Base-by-base conservation (phyloP, 441 rosid genomes). In the Corymbia calophylla region DNA sequence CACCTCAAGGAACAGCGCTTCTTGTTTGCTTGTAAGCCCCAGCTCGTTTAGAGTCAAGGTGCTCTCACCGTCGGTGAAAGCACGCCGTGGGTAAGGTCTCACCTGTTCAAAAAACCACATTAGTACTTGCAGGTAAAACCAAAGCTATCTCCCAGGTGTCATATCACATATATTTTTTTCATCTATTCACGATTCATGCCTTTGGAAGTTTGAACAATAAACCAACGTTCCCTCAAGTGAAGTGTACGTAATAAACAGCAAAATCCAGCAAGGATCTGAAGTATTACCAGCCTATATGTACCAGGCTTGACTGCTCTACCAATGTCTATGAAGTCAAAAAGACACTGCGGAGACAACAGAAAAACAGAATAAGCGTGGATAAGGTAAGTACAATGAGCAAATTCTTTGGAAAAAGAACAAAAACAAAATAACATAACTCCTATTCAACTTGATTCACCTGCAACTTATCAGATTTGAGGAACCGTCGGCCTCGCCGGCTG, bases 51-150 rank as follows among this genome's bases (percentile, higher is more conserved):
- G 92, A 6, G 98, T 93, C 88, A 94, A 89, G 54, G 89, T 90
- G 86, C 95, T 91, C 91, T 98, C 99, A 55, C 94, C 98, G 51
- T 94, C 96, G 11, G 95, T 93, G 93, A 97, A 98, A 60, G 99
- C 97, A 44, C 96, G 97, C 96, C 99, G 95, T 0, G 99, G 99
- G 90, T 94, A 98, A 68, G 99, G 99, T 93, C 99, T 95, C 95
- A 98, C 99, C 99, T 98, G 95, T 93, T 89, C 91, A 91, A 89
- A 80, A 77, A 87, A 35, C 48, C 86, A 49, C 16, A 86, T 17
- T 29, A 81, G 56, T 32, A 88, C 58, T 32, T 62, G 39, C 48
- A 49, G 15, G 66, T 53, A 53, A 48, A 62, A 86, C 49, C 48
- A 31, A 56, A 51, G 66, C 29, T 16, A 31, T 13, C 44, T 60